Evolutionary conservation across 1,139 yeast species (phyloP).

Genomic region (Sugiyamaella neomexicana): DNA sequence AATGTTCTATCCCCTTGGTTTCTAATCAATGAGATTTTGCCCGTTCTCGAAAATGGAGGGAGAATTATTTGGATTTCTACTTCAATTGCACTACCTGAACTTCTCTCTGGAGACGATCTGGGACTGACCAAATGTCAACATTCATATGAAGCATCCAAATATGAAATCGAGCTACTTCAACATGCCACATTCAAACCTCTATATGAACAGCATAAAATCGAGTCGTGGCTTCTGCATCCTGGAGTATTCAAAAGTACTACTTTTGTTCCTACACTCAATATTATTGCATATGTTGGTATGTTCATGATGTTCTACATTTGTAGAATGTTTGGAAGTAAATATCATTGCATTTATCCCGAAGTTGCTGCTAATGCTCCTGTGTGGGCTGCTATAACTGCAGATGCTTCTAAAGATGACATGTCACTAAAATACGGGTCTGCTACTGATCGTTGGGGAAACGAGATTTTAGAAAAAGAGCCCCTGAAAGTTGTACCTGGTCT

Average conservation of each 20-base stretch:
- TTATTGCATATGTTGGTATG: slow-evolving; percentile 85
- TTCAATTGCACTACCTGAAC: slow-evolving; percentile 70
- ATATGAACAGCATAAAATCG: slow-evolving; percentile 51
- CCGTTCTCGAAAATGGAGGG: slow-evolving; percentile 55
- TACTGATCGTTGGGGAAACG: slow-evolving; percentile 60
- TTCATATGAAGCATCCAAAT: slow-evolving; percentile 90
- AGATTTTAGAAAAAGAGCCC: slow-evolving; percentile 55
- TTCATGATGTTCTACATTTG: slow-evolving; percentile 79
- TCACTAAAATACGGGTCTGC: slow-evolving; percentile 74
- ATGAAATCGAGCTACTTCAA: slow-evolving; percentile 82
- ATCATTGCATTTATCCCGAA: slow-evolving; percentile 87
- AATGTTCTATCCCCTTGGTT: slow-evolving; percentile 95
- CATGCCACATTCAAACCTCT: slow-evolving; percentile 60
- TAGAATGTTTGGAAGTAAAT: slow-evolving; percentile 74
- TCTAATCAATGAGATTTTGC: slow-evolving; percentile 60
- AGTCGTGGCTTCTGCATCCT: slow-evolving; percentile 83
- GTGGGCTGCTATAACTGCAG: slow-evolving; percentile 54
- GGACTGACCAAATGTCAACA: slow-evolving; percentile 63
- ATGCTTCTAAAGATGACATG: slow-evolving; percentile 50
- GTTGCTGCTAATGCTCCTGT: slow-evolving; percentile 86
- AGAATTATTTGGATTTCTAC: slow-evolving; percentile 83
- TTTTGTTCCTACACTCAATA: slow-evolving; percentile 70
- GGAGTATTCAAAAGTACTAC: slow-evolving; percentile 90
- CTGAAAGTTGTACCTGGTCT: slow-evolving; percentile 52
- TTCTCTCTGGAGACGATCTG: slow-evolving; percentile 69